Evolutionary conservation across 2,329 filamentous ascomycete species (phyloP).

Genomic region (Xylaria polymorpha): DNA sequence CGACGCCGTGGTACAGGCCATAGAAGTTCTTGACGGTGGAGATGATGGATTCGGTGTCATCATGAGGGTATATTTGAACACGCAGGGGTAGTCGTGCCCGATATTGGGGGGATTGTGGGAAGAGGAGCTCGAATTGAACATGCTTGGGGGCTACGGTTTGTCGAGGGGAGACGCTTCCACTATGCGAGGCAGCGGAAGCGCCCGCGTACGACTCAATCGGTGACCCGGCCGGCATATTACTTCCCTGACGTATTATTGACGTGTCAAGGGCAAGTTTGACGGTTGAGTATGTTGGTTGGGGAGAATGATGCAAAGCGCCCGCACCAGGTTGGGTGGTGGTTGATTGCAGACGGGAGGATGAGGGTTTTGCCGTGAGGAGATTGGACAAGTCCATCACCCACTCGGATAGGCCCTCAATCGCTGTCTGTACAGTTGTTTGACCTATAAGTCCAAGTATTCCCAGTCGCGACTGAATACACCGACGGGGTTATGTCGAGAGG

Average conservation of each 20-base stretch:
- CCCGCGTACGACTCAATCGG: constrained; percentile 54
- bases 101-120: constrained; percentile 73
- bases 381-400: constrained; percentile 50
- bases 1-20: constrained; percentile 85
- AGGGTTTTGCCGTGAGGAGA: constrained; percentile 46
- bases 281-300: constrained; percentile 37
- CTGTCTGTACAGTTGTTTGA: constrained; percentile 31
- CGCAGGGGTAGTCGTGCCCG: constrained; percentile 84
- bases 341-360: constrained; percentile 38
- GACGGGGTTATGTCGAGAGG: constrained; percentile 18
- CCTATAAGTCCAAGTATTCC: constrained; percentile 26
- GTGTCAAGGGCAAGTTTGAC: constrained; percentile 45
- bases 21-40: constrained; percentile 99
- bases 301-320: constrained; percentile 47
- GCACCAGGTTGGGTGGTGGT: constrained; percentile 41
- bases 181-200: constrained; percentile 54
- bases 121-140: constrained; percentile 82
- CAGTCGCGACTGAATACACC: constrained; percentile 26
- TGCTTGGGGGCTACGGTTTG: constrained; percentile 71
- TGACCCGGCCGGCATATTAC: constrained; percentile 61
- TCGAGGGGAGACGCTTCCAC: constrained; percentile 60
- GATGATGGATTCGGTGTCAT: constrained; percentile 97
- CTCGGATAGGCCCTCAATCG: constrained; percentile 33
- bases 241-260: constrained; percentile 42
- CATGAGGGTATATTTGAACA: constrained; percentile 92